Base-by-base conservation (phyloP, 2,329 filamentous ascomycete genomes). In the Lachnellula subtilissima region DNA sequence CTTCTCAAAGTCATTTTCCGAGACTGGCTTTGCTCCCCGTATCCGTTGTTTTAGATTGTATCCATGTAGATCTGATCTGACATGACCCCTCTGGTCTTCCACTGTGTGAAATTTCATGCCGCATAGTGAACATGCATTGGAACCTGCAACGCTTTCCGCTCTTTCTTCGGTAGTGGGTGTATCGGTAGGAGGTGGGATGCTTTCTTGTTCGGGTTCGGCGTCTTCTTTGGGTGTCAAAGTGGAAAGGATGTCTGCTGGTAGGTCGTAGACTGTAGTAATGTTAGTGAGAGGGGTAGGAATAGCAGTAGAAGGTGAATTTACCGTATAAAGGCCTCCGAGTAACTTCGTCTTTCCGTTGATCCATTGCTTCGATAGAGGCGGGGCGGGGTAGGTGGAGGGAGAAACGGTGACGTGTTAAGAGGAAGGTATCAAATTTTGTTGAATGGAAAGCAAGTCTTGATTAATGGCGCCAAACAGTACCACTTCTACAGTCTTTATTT, bases 21-120 rank as follows among this genome's bases (percentile, higher is more conserved):
- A 83, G 1, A 97, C 87, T 0, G 89, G 74, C 9, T 79, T 80
- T 56, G 80, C 78, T 0, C 89, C 89, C 48, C 90, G 85, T 55
- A 96, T 75, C 75, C 90, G 96, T 70, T 93, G 89, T 73, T 96
- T 97, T 59, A 97, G 75, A 70, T 99, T 99, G 75, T 97, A 99
- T 62, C 87, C 83, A 71, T 99, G 94, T 49, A 95, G 79, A 68
- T 99, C 94, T 9, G 93, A 96, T 66, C 89, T 88, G 56, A 90
- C 85, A 73, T 99, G 94, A 57, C 84, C 81, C 59, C 90, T 83
- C 70, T 97, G 93, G 59, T 97, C 93, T 58, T 85, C 79, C 7
- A 96, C 79, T 9, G 80, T 86, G 35, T 78, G 68, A 66, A 95
- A 96, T 5, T 80, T 76, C 39, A 91, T 78, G 40, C 80, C 78